Conservation (phyloP, 768 basidiomycete genomes). For the Crepidotus variabilis region DNA sequence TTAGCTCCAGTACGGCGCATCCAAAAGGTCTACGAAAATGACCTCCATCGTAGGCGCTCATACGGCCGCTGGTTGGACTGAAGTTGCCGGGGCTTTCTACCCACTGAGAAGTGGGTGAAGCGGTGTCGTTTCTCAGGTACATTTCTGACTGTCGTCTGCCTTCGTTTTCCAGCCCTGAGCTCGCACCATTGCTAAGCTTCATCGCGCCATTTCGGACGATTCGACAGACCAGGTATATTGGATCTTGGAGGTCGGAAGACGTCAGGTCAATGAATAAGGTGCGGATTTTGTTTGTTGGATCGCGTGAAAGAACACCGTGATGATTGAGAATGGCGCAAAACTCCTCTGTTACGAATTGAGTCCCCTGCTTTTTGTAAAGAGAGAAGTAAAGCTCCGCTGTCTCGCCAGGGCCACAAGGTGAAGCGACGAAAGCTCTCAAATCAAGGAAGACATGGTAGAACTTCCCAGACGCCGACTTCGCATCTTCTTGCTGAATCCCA, state of each 20-base stretch:
- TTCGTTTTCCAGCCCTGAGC: conserved; percentile 41
- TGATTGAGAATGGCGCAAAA: conserved; percentile 88
- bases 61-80: conserved; percentile 19
- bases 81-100: background rate
- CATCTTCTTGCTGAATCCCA: conserved; percentile 23
- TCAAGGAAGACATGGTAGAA: conserved; percentile 93
- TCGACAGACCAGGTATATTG: conserved; percentile 85
- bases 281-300: conserved; percentile 70
- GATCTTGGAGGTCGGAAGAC: conserved; percentile 77
- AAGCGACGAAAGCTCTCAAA: conserved; percentile 87
- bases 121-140: conserved; percentile 17
- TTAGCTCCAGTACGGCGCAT: conserved; percentile 89
- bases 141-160: conserved; percentile 55
- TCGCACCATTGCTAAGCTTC: conserved; percentile 61
- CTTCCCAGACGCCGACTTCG: conserved; percentile 49
- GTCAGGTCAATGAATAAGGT: conserved; percentile 92
- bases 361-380: conserved; percentile 80
- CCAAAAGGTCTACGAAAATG: conserved; percentile 88
- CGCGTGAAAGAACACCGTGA: conserved; percentile 82
- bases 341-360: conserved; percentile 90
- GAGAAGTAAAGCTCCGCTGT: conserved; percentile 93
- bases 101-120: background rate
- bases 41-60: conserved; percentile 28
- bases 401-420: conserved; percentile 86
- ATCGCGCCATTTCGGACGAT: conserved; percentile 86